Percentiles rank a stretch among this genome's conserved stretches.
These are phyloP conservation scores for Fusarium oxysporum DNA, from an alignment of 2,329 filamentous ascomycete genomes.

Conservation along the genomic window DNA sequence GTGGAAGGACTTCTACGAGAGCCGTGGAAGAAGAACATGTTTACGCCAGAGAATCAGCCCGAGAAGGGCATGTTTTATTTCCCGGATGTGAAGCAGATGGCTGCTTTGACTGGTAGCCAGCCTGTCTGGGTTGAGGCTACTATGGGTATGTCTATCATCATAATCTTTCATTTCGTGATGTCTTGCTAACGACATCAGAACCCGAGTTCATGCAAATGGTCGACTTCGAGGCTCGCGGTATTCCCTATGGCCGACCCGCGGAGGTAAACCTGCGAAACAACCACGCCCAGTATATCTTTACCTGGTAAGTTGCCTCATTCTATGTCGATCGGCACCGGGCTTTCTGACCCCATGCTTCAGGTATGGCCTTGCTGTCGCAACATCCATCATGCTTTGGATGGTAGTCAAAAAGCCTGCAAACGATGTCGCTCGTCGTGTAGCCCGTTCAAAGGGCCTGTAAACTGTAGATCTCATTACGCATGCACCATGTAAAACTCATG, in stretches of 20 bases:
- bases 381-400: conserved; percentile 96
- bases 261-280: conserved; percentile 97
- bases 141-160: conserved; percentile 72
- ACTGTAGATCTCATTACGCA: conserved; percentile 18
- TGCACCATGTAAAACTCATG: conserved; percentile 42
- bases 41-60: conserved; percentile 90
- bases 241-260: conserved; percentile 87
- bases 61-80: conserved; percentile 92
- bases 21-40: conserved; percentile 98
- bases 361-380: conserved; percentile 87
- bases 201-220: conserved; percentile 82
- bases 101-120: conserved; percentile 81
- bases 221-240: conserved; percentile 80
- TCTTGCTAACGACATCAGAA: conserved; percentile 60
- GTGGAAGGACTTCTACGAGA: conserved; percentile 88
- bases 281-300: conserved; percentile 98
- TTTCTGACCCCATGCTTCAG: conserved; percentile 57
- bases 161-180: background rate
- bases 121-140: conserved; percentile 96
- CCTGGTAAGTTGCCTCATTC: conserved; percentile 75
- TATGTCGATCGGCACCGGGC: background rate
- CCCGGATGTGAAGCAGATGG: conserved; percentile 94
- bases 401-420: conserved; percentile 87
- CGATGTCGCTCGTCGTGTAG: conserved; percentile 76
- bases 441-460: conserved; percentile 46